These are phyloP conservation scores for Nemania bipapillata DNA, from an alignment of 2,329 filamentous ascomycete species.

Conservation along the genomic window DNA sequence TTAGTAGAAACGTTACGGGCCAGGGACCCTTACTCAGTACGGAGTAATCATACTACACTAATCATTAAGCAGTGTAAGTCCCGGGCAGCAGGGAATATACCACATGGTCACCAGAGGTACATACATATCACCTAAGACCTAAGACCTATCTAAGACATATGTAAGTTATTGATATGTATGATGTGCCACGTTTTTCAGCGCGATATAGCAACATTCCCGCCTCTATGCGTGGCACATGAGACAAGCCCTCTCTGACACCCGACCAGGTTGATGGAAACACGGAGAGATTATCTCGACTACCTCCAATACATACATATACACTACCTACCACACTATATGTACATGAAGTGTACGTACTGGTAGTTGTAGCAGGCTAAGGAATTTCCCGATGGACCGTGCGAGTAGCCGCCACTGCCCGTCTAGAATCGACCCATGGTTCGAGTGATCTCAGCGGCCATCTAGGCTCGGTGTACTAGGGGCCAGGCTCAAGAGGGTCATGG, in stretches of 20 bases:
- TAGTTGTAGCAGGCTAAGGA: constrained; percentile 5
- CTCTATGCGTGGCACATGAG: constrained; percentile 10
- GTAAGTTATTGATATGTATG: background rate
- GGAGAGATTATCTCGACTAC: background rate
- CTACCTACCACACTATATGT: too few relatives aligned
- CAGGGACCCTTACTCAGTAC: background rate
- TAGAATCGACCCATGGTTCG: background rate
- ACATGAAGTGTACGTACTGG: background rate
- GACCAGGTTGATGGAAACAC: background rate
- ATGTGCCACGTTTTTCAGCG: constrained; percentile 8
- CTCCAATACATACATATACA: too few relatives aligned
- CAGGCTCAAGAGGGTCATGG: background rate
- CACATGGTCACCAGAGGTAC: constrained; percentile 20
- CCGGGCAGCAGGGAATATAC: constrained; percentile 22
- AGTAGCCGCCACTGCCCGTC: background rate
- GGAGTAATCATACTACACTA: constrained; percentile 26
- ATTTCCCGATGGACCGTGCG: constrained; percentile 25
- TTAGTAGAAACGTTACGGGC: background rate
- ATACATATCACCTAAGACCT: too few relatives aligned
- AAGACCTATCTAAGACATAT: background rate
- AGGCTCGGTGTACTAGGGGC: background rate
- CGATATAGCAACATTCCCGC: constrained; percentile 2
- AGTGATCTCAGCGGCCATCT: background rate
- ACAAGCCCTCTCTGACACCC: background rate
- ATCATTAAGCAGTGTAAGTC: constrained; percentile 11